Evolutionary conservation across 345 rosid species (phyloP), one percentile per base, ranked within the genome.

Genomic region (Camelina laxa): DNA sequence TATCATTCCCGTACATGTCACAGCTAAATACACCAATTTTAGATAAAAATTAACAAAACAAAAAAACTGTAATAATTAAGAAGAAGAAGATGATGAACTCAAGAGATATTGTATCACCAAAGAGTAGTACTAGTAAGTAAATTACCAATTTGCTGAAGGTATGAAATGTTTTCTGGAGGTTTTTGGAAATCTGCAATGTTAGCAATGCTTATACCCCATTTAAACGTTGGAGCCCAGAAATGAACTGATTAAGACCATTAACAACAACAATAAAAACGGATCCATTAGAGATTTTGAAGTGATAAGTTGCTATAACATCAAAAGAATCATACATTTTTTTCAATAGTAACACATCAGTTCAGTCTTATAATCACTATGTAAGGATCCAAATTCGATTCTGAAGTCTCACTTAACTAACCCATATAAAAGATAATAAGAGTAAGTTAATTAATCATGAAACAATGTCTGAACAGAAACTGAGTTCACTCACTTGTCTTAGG

Each of bases 401-500:
- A 27, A 27, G 60, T 56, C 38, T 27, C 12, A 1, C 20, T 7
- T 7, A n/a, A n/a, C n/a, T n/a, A n/a, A n/a, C n/a, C n/a, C n/a
- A n/a, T n/a, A n/a, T n/a, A 58, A 11, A 54, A 12, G 12, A 13
- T 31, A 31, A 17, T 31, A 17, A 54, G 59, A 54, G 20, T 33
- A 9, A 27, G 0, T 27, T 35, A 58, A 58, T 4, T 33, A 33
- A 8, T 69, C 8, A 3, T 3, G 21, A 35, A 71, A 39, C 10
- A 57, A n/a, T 50, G 50, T 60, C 39, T 36, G 27, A 62, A 30
- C 0, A 16, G 63, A 54, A 47, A 16, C 9, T 3, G 75, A 70
- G 72, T 68, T 6, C 17, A 81, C 89, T 83, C 54, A 89, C 97
- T 89, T 75, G 98, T 93, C 76, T 91, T 89, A 44, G 98, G 98